These are phyloP conservation scores for Gloeopeniophorella convolvens DNA, from an alignment of 768 basidiomycete species.

Conservation along the genomic window DNA sequence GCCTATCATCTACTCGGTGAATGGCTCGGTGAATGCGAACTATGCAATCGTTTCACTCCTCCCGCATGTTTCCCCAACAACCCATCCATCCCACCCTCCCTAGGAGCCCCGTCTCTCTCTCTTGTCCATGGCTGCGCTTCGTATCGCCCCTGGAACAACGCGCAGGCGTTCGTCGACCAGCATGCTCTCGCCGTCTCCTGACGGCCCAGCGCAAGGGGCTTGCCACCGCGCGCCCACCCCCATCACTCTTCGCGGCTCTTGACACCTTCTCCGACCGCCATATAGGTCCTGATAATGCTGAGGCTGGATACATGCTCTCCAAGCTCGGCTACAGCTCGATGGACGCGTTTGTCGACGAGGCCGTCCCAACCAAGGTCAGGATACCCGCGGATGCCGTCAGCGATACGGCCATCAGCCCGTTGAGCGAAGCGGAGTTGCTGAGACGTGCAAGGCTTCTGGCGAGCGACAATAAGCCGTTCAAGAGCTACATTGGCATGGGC, in stretches of 20 bases:
- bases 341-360: constrained; percentile 79
- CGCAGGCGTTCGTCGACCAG: constrained; percentile 21
- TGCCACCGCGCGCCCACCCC: constrained; percentile 54
- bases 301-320: constrained; percentile 76
- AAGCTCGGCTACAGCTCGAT: constrained; percentile 80
- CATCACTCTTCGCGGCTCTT: constrained; percentile 72
- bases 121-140: constrained; percentile 16
- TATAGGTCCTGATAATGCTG: constrained; percentile 84
- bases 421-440: constrained; percentile 84
- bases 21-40: constrained; percentile 42
- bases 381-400: constrained; percentile 54
- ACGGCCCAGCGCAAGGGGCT: constrained; percentile 34
- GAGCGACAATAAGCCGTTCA: constrained; percentile 71
- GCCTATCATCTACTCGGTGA: constrained; percentile 43
- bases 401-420: constrained; percentile 60
- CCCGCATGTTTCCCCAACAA: constrained; percentile 2
- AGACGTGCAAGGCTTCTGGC: constrained; percentile 70
- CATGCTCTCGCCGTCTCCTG: constrained; percentile 19
- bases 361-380: constrained; percentile 78
- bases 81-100: not conserved
- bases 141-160: constrained; percentile 14
- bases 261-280: constrained; percentile 90
- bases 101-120: no score
- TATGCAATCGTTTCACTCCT: constrained; percentile 5
- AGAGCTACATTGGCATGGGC: constrained; percentile 97